A percentile compares a stretch with the other conserved stretches of the same genome.
phyloP scores from a whole-genome alignment of 2,329 filamentous ascomycete species.

The Hyphodiscus sp. region DNA sequence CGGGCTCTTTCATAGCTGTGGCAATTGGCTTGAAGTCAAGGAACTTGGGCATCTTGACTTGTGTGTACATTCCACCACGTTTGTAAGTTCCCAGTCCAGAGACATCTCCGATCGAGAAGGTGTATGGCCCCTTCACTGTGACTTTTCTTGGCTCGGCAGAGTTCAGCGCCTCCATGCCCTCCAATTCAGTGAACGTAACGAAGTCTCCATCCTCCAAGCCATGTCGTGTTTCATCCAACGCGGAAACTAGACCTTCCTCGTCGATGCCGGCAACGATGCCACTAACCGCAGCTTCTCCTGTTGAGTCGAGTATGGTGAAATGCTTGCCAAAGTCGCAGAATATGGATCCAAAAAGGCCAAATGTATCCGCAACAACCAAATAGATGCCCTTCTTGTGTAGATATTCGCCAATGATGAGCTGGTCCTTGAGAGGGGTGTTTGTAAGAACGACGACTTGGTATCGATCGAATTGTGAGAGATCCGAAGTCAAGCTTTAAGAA shows the following conservation, averaged over 20 bases:
- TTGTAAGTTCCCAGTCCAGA: slow-evolving; percentile 80
- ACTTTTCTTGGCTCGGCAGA: slow-evolving; percentile 79
- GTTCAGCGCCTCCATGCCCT: slow-evolving; percentile 89
- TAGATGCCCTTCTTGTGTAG: slow-evolving; percentile 93
- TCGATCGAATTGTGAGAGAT: slow-evolving; percentile 77
- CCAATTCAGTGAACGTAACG: slow-evolving; percentile 87
- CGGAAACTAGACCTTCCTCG: slow-evolving; percentile 84
- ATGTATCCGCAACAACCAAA: slow-evolving; percentile 80
- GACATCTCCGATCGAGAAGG: slow-evolving; percentile 94
- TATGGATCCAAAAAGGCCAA: slow-evolving; percentile 87
- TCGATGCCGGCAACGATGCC: slow-evolving; percentile 90
- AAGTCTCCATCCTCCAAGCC: slow-evolving; percentile 94
- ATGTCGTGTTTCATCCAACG: slow-evolving; percentile 89
- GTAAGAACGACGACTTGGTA: slow-evolving; percentile 94
- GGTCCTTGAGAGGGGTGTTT: slow-evolving; percentile 70
- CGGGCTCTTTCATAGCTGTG: slow-evolving; percentile 74
- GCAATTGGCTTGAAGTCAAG: slow-evolving; percentile 81
- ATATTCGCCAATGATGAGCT: slow-evolving; percentile 82
- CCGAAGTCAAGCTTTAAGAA: slow-evolving; percentile 56
- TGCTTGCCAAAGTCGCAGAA: slow-evolving; percentile 97
- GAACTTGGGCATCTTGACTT: slow-evolving; percentile 98
- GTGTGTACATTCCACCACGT: slow-evolving; percentile 82
- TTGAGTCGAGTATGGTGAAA: slow-evolving; percentile 85
- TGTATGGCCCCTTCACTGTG: slow-evolving; percentile 91
- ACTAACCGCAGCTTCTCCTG: slow-evolving; percentile 77